Evolutionary conservation across 371 early-diverging fungal genomes (phyloP), one percentile per base, ranked within the genome.

Genomic region (Lichtheimia ramosa): DNA sequence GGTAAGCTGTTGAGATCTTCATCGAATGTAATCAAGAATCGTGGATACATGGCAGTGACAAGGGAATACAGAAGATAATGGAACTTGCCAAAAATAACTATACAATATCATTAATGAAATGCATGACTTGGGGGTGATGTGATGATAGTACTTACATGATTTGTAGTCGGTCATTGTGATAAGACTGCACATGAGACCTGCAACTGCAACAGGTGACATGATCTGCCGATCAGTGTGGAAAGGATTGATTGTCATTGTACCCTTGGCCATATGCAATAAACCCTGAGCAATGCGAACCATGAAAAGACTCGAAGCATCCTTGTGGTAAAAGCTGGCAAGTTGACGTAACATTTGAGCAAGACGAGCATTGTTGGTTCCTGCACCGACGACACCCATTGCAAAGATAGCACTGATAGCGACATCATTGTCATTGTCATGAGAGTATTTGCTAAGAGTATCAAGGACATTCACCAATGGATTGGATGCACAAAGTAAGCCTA

Each of bases 321-420:
- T 98, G 75, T 95, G 89, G 72, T 98, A 96, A 82, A 94, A 98
- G n/a, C 92, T 85, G 18, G 96, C 97, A 27, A 99, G 83, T 68
- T 97, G 95, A 57, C 99, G 85, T 58, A 99, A 77, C 89, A 99
- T 96, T 76, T 98, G 96, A 28, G 96, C 96, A 42, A 99, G 83
- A 42, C 98, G 89, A 3, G 99, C 96, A 74, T 99, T 99, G 83
- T 99, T 99, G n/a, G 99, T 99, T 54, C 99, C 99, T 3, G 98
- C 99, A 40, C 99, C 99, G 16, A 99, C 94, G 53, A 99, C 72
- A 52, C 99, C 99, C 92, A 99, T 94, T 27, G 98, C 96, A 77
- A 99, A 93, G 48, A 99, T 92, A 23, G 99, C 95, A 68, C 94
- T 96, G 52, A 92, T 72, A 21, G 99, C 95, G 18, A 98, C 97